Conservation (phyloP, 495 filamentous ascomycete species). For the Hyaloscypha finlandica region DNA sequence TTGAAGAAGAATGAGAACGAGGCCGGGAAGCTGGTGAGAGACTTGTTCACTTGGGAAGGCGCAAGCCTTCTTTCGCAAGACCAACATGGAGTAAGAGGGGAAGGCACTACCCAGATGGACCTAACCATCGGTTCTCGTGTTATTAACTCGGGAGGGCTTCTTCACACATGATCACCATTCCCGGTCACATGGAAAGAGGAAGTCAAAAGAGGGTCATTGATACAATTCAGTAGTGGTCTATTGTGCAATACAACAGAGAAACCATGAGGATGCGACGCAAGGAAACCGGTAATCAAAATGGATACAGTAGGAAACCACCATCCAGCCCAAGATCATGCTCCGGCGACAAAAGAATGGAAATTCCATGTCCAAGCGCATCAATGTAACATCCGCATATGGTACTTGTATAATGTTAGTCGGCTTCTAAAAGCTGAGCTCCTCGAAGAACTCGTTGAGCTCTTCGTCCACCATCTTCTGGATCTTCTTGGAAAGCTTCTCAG, state of each 20-base stretch:
- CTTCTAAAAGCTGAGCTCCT: constrained; percentile 39
- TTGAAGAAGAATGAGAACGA: constrained; percentile 4
- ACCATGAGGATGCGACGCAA: constrained; percentile 26
- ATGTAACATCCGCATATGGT: constrained; percentile 23
- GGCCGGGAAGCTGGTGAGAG: not conserved
- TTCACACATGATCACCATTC: not conserved
- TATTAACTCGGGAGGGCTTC: not conserved
- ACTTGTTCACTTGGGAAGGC: constrained; percentile 8
- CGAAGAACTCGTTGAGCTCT: constrained; percentile 69
- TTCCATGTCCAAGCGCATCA: constrained; percentile 13
- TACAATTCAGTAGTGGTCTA: constrained; percentile 26
- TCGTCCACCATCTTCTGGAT: constrained; percentile 59
- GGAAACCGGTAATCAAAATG: constrained; percentile 35
- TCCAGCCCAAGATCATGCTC: constrained; percentile 30
- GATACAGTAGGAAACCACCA: constrained; percentile 30
- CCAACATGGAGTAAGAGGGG: not conserved
- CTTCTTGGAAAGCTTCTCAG: constrained; percentile 58
- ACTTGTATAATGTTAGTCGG: constrained; percentile 15
- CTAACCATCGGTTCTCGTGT: not conserved
- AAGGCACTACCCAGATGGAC: constrained; percentile 2
- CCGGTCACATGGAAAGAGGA: constrained; percentile 1
- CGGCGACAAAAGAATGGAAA: constrained; percentile 22
- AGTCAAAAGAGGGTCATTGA: constrained; percentile 9
- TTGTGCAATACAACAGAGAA: constrained; percentile 26
- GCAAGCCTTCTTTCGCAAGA: not conserved